phyloP scores from a whole-genome alignment of 1,284 basidiomycete genomes.

The Butyriboletus pseudospeciosus region DNA sequence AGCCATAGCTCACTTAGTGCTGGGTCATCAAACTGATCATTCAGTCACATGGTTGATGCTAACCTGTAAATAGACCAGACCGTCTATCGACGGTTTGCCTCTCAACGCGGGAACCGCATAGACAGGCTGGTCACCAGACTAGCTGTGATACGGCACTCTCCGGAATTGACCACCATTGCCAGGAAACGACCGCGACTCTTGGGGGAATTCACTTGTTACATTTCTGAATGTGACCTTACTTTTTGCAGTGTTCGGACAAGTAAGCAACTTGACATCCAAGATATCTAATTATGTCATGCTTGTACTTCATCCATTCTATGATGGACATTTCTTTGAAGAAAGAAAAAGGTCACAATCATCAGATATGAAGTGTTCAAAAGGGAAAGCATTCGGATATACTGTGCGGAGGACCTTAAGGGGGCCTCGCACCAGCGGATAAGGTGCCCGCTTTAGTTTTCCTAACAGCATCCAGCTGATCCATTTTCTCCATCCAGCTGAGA shows the following conservation, averaged over 20 bases:
- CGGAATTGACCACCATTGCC: no score
- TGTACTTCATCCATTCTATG: background rate
- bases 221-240: no score
- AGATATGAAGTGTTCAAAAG: background rate
- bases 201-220: no score
- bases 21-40: no score
- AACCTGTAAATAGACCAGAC: no score
- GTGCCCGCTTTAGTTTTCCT: conserved; percentile 24
- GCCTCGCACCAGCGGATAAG: conserved; percentile 25
- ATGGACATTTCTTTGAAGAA: background rate
- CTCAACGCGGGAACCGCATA: no score
- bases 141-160: no score
- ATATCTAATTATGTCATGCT: background rate
- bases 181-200: no score
- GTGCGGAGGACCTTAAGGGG: conserved; percentile 6
- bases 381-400: background rate
- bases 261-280: background rate
- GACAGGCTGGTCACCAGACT: no score
- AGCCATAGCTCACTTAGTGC: no score
- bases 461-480: conserved; percentile 28
- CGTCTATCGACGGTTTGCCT: no score
- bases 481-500: conserved; percentile 25
- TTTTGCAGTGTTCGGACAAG: background rate
- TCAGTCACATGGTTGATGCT: no score
- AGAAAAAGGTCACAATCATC: background rate